phyloP scores from a whole-genome alignment of 2,329 filamentous ascomycete species.

The Seiridium cupressi region DNA sequence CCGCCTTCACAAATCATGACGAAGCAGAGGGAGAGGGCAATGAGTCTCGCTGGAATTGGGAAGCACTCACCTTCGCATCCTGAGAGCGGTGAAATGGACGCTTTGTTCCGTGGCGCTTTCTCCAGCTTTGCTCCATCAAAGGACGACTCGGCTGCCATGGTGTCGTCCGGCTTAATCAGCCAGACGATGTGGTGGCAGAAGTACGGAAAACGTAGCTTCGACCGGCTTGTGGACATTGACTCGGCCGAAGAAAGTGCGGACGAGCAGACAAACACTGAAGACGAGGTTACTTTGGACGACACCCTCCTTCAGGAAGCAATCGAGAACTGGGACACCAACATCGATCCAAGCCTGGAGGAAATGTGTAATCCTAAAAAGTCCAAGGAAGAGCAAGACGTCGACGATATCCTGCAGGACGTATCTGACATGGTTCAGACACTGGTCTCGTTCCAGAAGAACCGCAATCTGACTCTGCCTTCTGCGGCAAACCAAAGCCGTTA shows the following conservation, averaged over 20 bases:
- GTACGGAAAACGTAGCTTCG: conserved; percentile 63
- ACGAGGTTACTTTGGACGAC: conserved; percentile 43
- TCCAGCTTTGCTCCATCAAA: conserved; percentile 76
- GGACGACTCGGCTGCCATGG: conserved; percentile 69
- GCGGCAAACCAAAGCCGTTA: conserved; percentile 56
- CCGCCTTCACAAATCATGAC: conserved; percentile 52
- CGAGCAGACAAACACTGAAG: conserved; percentile 29
- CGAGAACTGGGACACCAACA: conserved; percentile 56
- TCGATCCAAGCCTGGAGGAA: conserved; percentile 58
- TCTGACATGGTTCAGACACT: conserved; percentile 75
- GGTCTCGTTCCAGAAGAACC: conserved; percentile 75
- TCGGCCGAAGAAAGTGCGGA: conserved; percentile 29
- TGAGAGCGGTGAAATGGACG: conserved; percentile 67
- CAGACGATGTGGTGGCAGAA: conserved; percentile 74
- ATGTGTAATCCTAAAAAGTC: conserved; percentile 48
- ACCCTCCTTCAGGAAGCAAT: conserved; percentile 51
- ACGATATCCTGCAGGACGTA: conserved; percentile 71
- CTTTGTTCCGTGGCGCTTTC: conserved; percentile 73
- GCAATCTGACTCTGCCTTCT: conserved; percentile 66
- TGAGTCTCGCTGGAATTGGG: conserved; percentile 59
- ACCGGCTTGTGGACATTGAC: conserved; percentile 59
- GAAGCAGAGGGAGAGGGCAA: conserved; percentile 69
- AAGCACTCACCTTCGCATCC: conserved; percentile 55
- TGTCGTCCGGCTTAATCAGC: conserved; percentile 65
- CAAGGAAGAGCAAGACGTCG: conserved; percentile 57